phyloP scores from a whole-genome alignment of 2,329 filamentous ascomycete genomes.

The Trichoderma koningiopsis region DNA sequence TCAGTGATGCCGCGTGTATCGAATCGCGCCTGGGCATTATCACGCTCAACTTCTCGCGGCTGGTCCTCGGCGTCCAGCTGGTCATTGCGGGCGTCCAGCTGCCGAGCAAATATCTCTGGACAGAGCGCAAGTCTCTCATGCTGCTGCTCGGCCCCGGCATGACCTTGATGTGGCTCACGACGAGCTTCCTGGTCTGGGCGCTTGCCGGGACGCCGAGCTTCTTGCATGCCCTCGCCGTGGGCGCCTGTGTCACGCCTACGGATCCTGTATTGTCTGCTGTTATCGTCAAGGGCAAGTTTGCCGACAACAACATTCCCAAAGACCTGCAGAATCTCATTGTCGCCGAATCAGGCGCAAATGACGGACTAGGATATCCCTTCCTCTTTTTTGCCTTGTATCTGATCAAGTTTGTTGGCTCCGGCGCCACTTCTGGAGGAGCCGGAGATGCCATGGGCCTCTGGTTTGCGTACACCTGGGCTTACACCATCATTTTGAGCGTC shows the following conservation, averaged over 20 bases:
- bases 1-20: conserved; percentile 38
- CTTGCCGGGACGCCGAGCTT: conserved; percentile 72
- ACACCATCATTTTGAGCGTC: conserved; percentile 77
- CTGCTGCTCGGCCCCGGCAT: conserved; percentile 82
- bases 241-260: conserved; percentile 87
- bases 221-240: conserved; percentile 77
- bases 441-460: conserved; percentile 72
- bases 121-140: conserved; percentile 74
- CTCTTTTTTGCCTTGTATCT: conserved; percentile 82
- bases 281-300: conserved; percentile 92
- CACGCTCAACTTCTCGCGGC: conserved; percentile 80
- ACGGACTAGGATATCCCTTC: conserved; percentile 87
- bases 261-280: conserved; percentile 86
- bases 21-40: conserved; percentile 68
- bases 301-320: conserved; percentile 84
- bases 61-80: conserved; percentile 88
- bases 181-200: conserved; percentile 76
- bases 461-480: conserved; percentile 85
- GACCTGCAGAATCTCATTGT: conserved; percentile 79
- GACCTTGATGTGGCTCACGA: conserved; percentile 82
- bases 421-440: conserved; percentile 60
- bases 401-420: conserved; percentile 71
- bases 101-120: conserved; percentile 76
- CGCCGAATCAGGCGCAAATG: conserved; percentile 84
- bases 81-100: conserved; percentile 87